Evolutionary conservation across 2,329 filamentous ascomycete species (phyloP), one percentile per base, ranked within the genome.

Genomic region (Tolypocladium pustulatum): DNA sequence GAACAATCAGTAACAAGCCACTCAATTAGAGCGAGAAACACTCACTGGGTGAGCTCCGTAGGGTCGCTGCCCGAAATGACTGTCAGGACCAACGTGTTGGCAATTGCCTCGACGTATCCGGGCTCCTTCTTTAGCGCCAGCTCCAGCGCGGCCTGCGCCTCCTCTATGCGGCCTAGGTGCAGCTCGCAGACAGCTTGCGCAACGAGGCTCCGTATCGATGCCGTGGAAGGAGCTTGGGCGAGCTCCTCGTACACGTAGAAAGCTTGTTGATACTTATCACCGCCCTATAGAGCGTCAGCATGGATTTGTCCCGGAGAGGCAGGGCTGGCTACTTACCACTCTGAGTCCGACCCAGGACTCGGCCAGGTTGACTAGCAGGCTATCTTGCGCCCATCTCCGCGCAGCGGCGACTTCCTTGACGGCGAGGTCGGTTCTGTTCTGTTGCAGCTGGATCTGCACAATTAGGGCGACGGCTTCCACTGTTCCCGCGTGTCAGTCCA

Each of bases 211-310:
- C 86, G 81, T 57, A 87, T 81, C 20, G 90, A 90, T 55, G 90
- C 86, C 22, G 90, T 91, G 37, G 89, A 86, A 2, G 91, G 88
- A 34, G 90, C 87, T 70, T 96, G 90, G 5, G 94, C 93, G 55
- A 97, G 84, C 74, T 99, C 94, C 75, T 97, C 93, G 69, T 91
- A 97, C 61, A 97, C 93, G 79, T 99, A 97, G 75, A 96, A 97
- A 22, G 93, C 88, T 69, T 94, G 90, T 70, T 97, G 94, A 75
- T 97, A 97, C 72, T 91, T 94, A 66, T 96, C 91, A 65, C 92
- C 92, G 69, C 93, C 93, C 88, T 96, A 61, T 32, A 57, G 8
- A 38, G 37, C 43, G 60, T 77, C 63, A 74, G 68, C 64, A 61
- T 55, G 53, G 20, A 32, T 17, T 25, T 13, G 22, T 22, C 10